Conservation (phyloP, 257 asterid species). For the Primulina eburnea region DNA sequence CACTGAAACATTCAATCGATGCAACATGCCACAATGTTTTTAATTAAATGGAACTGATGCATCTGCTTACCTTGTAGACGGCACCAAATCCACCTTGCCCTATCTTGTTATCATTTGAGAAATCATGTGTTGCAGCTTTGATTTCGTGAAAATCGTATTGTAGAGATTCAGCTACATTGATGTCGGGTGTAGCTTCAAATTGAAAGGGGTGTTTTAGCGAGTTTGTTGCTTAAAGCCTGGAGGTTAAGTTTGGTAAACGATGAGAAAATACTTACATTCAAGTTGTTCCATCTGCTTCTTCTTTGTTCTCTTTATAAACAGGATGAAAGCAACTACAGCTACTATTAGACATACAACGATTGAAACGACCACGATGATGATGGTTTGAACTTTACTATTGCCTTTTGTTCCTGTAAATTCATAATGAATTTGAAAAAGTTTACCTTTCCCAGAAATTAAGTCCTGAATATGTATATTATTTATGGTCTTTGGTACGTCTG, state of each 20-base stretch:
- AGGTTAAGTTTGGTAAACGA: background rate
- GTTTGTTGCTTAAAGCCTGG: background rate
- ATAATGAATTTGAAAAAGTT: too few relatives aligned
- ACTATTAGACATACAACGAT: slow-evolving; percentile 15
- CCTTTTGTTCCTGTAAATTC: slow-evolving; percentile 20
- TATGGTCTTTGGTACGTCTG: too few relatives aligned
- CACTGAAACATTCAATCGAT: too few relatives aligned
- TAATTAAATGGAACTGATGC: too few relatives aligned
- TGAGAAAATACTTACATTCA: background rate
- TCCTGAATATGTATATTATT: too few relatives aligned
- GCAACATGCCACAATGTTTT: too few relatives aligned
- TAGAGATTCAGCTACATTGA: slow-evolving; percentile 24
- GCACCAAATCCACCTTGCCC: slow-evolving; percentile 24
- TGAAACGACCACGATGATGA: slow-evolving; percentile 23
- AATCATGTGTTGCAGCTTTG: slow-evolving; percentile 34
- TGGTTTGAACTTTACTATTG: slow-evolving; percentile 13
- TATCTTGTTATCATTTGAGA: slow-evolving; percentile 29
- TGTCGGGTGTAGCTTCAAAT: slow-evolving; percentile 16
- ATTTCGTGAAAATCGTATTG: slow-evolving; percentile 29
- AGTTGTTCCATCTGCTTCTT: background rate
- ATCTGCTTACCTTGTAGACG: background rate
- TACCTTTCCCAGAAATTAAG: too few relatives aligned
- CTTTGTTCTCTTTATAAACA: slow-evolving; percentile 23
- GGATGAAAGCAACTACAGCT: slow-evolving; percentile 17
- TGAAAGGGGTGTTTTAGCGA: background rate